These are phyloP conservation scores for Gossypium schwendimanii DNA, from an alignment of 441 rosid species.

Conservation along the genomic window DNA sequence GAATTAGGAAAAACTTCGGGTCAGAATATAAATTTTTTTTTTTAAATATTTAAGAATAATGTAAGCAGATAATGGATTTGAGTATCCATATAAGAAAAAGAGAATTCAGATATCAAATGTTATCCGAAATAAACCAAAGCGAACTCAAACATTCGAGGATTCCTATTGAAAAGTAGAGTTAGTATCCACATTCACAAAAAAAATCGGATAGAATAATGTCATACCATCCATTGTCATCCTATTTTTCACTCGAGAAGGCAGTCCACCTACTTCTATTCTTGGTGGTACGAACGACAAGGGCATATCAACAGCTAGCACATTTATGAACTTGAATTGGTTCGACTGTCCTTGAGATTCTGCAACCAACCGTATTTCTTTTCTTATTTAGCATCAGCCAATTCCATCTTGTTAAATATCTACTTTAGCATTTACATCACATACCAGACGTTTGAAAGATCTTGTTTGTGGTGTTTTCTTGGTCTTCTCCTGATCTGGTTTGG, in stretches of 20 bases:
- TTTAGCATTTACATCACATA: conserved; percentile 26
- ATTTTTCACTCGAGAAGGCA: neutral
- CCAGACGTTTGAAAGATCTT: conserved; percentile 84
- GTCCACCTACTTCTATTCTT: neutral
- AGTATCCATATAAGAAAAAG: neutral
- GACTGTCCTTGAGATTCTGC: conserved; percentile 57
- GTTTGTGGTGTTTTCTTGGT: conserved; percentile 44
- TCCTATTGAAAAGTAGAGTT: neutral
- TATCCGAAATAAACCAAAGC: neutral
- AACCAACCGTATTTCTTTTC: conserved; percentile 7
- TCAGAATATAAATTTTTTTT: neutral
- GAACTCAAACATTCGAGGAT: neutral
- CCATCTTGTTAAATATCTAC: neutral
- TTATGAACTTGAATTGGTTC: conserved; percentile 35
- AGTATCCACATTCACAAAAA: neutral
- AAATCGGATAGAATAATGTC: neutral
- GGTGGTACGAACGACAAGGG: neutral
- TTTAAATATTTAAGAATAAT: neutral
- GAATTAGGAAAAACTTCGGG: no score
- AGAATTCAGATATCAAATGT: neutral
- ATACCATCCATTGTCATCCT: neutral
- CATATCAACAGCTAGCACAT: conserved; percentile 13
- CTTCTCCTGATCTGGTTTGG: conserved; percentile 66
- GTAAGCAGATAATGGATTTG: neutral
- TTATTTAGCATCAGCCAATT: neutral